Evolutionary conservation across 2,329 filamentous ascomycete genomes (phyloP).

Genomic region (Arthrobotrys sphaeroides): DNA sequence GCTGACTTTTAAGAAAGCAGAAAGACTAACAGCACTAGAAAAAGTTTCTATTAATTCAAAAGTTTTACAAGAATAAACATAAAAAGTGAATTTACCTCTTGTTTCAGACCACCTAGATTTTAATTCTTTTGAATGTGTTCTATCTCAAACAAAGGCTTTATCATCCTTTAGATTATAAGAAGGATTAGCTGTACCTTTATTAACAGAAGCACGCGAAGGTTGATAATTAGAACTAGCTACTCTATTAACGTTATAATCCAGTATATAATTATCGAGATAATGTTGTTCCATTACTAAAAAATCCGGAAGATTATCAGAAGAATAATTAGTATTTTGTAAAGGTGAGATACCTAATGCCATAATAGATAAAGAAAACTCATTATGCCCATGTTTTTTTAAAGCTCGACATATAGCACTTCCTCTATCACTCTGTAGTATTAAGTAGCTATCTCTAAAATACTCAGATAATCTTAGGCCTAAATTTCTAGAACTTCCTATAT

Average conservation of each 20-base stretch:
- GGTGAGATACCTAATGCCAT: conserved; percentile 1
- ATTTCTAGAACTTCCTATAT: conserved; percentile 41
- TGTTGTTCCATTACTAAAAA: conserved; percentile 1
- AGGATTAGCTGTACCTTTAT: conserved; percentile 5
- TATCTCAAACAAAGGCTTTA: conserved; percentile 7
- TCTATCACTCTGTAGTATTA: conserved; percentile 18
- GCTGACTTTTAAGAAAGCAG: neutral
- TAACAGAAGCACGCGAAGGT: neutral
- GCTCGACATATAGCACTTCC: conserved; percentile 12
- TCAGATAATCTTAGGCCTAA: conserved; percentile 19
- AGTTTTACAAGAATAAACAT: neutral
- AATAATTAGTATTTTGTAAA: conserved; percentile 6
- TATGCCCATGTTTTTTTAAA: conserved; percentile 21
- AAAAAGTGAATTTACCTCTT: conserved; percentile 7
- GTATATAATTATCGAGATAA: conserved; percentile 18
- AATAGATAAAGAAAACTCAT: conserved; percentile 26
- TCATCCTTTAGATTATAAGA: conserved; percentile 1
- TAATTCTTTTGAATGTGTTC: conserved; percentile 14
- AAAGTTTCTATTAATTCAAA: conserved; percentile 10
- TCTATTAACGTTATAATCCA: conserved; percentile 24
- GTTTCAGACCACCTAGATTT: neutral
- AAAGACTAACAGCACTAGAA: neutral
- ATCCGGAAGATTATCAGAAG: conserved; percentile 2
- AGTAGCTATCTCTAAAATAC: conserved; percentile 26
- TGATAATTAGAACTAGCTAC: conserved; percentile 18